Conservation (phyloP, 2,329 filamentous ascomycete genomes). For the Xylariaceae sp. region DNA sequence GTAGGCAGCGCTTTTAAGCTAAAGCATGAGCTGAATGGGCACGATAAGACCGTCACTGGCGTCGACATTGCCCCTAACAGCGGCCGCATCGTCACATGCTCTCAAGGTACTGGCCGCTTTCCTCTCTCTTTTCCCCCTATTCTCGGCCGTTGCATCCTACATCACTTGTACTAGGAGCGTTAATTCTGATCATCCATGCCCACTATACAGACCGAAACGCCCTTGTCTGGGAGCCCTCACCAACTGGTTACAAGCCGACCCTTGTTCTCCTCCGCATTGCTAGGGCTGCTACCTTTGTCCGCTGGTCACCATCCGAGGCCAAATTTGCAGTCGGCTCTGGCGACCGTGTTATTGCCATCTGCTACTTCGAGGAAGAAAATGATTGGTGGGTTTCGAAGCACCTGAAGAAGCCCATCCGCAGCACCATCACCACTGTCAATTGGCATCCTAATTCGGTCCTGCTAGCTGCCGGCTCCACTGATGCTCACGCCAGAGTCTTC, state of each 20-base stretch:
- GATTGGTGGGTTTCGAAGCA: constrained; percentile 99
- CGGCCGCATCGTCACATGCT: constrained; percentile 96
- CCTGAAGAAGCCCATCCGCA: constrained; percentile 97
- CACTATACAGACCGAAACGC: constrained; percentile 81
- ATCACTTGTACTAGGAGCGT: background rate
- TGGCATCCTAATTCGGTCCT: constrained; percentile 99
- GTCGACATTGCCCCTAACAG: constrained; percentile 92
- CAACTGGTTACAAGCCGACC: constrained; percentile 92
- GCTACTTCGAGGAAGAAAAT: constrained; percentile 99
- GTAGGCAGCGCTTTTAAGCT: constrained; percentile 78
- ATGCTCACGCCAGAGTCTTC: constrained; percentile 93
- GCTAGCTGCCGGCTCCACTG: constrained; percentile 92
- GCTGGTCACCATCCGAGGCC: constrained; percentile 94
- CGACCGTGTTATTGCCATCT: constrained; percentile 92
- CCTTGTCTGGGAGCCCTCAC: constrained; percentile 96
- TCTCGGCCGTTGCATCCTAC: too few species aligned
- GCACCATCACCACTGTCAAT: constrained; percentile 90
- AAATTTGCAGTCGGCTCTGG: constrained; percentile 98
- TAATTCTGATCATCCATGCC: constrained; percentile 2
- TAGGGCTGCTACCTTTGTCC: constrained; percentile 92
- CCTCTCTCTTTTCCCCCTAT: background rate
- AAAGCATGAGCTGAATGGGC: constrained; percentile 91
- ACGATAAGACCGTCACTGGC: constrained; percentile 95
- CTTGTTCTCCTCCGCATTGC: constrained; percentile 97
- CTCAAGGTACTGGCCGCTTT: constrained; percentile 70